phyloP scores from a whole-genome alignment of 495 filamentous ascomycete genomes.

The Emericellopsis terricola region DNA sequence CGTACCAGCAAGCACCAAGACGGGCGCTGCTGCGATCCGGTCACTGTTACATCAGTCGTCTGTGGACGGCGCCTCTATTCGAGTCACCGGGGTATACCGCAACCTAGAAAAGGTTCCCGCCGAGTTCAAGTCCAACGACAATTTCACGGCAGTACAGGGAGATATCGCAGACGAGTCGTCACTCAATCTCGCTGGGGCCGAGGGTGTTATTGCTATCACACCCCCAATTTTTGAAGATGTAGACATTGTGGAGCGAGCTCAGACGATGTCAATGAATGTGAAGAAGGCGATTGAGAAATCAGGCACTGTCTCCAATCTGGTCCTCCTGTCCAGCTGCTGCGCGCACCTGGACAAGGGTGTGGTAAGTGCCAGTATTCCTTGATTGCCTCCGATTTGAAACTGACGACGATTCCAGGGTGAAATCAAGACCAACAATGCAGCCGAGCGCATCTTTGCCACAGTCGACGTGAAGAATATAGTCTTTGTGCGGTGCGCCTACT shows the following conservation, averaged over 20 bases:
- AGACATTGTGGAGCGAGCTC: constrained; percentile 5
- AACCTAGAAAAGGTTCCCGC: constrained; percentile 7
- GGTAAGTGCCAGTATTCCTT: constrained; percentile 4
- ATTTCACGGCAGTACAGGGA: constrained; percentile 9
- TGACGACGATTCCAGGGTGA: too few species aligned
- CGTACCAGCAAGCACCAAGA: constrained; percentile 8
- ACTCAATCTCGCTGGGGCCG: constrained; percentile 6
- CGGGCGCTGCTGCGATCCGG: constrained; percentile 10
- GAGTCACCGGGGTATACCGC: constrained; percentile 8
- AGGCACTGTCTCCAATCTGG: constrained; percentile 7
- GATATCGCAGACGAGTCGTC: constrained; percentile 6
- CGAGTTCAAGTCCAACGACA: constrained; percentile 7
- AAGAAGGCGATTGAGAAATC: constrained; percentile 8
- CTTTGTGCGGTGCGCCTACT: constrained; percentile 10
- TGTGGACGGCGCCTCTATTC: not conserved
- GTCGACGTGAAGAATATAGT: constrained; percentile 6
- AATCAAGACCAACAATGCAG: constrained; percentile 7
- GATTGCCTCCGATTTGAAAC: too few species aligned
- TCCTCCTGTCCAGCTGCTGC: constrained; percentile 6
- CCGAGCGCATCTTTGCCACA: constrained; percentile 5
- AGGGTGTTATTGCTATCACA: constrained; percentile 8
- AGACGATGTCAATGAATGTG: constrained; percentile 6
- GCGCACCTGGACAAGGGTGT: constrained; percentile 10
- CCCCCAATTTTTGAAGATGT: constrained; percentile 5
- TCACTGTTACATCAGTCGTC: constrained; percentile 6